Conservation (phyloP, 1,284 basidiomycete species). For the Heterobasidion irregulare region DNA sequence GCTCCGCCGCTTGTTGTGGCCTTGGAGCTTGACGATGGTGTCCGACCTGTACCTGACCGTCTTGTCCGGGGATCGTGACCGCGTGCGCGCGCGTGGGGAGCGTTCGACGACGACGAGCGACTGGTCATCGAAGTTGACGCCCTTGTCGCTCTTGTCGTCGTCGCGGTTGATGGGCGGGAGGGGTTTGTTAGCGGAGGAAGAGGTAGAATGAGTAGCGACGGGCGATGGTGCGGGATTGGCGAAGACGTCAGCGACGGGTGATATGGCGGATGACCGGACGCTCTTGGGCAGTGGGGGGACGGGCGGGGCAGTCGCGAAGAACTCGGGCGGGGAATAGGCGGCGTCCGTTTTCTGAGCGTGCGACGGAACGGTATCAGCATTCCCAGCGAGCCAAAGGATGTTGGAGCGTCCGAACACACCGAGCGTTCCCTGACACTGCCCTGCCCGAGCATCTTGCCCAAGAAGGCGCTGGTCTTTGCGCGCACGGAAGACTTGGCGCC, state of each 20-base stretch:
- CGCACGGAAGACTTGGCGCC: constrained; percentile 53
- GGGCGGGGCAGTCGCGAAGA: constrained; percentile 45
- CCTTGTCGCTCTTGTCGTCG: constrained; percentile 24
- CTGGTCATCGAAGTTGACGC: constrained; percentile 35
- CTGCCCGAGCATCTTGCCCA: constrained; percentile 69
- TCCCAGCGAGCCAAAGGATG: constrained; percentile 5
- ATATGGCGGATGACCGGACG: constrained; percentile 26
- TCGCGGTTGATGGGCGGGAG: constrained; percentile 44
- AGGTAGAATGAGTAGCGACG: constrained; percentile 4
- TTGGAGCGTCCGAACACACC: constrained; percentile 32
- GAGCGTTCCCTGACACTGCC: constrained; percentile 57
- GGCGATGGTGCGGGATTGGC: constrained; percentile 21
- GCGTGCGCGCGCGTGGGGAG: constrained; percentile 23
- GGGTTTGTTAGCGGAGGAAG: constrained; percentile 36
- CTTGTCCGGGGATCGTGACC: constrained; percentile 21
- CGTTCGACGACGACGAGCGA: constrained; percentile 49
- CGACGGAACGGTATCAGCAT: constrained; percentile 10
- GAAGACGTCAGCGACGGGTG: constrained; percentile 48
- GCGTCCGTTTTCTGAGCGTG: constrained; percentile 35
- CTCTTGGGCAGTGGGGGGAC: constrained; percentile 60
- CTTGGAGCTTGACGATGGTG: constrained; percentile 17
- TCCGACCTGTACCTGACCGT: constrained; percentile 11
- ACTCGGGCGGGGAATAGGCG: constrained; percentile 28
- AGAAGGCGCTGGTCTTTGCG: constrained; percentile 68
- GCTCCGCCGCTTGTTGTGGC: constrained; percentile 53